Conservation (phyloP, 805 yeast genomes). For the Candida stauntonica region DNA sequence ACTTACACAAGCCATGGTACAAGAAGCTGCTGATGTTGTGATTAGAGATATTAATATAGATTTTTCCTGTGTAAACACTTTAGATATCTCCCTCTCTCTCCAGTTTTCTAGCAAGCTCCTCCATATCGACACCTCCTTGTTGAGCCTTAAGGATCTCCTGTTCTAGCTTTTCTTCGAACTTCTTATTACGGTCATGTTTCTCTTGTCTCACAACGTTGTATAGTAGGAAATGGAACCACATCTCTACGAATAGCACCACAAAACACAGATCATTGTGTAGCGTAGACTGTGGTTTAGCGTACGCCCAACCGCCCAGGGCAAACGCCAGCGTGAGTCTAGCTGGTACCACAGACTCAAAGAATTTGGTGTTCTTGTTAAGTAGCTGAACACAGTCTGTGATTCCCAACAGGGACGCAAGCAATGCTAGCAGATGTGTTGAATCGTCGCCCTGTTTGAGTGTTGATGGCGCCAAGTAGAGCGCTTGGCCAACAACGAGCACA, state of each 20-base stretch:
- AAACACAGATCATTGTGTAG: conserved; percentile 66
- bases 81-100: conserved; percentile 14
- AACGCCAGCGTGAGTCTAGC: conserved; percentile 49
- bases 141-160: conserved; percentile 17
- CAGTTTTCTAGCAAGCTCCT: conserved; percentile 13
- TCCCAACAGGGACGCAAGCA: conserved; percentile 38
- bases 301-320: conserved; percentile 44
- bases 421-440: conserved; percentile 30
- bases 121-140: conserved; percentile 16
- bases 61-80: too few species aligned
- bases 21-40: conserved; percentile 18
- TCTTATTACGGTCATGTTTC: conserved; percentile 39
- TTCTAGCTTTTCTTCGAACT: conserved; percentile 35
- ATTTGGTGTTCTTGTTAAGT: conserved; percentile 37
- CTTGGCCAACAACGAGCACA: conserved; percentile 49
- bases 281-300: conserved; percentile 35
- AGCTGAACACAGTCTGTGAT: conserved; percentile 58
- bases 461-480: conserved; percentile 32
- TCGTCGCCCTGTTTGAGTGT: not conserved
- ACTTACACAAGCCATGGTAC: conserved; percentile 32
- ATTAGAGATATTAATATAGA: not conserved
- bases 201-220: conserved; percentile 61
- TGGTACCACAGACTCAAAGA: conserved; percentile 61
- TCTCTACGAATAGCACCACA: conserved; percentile 52
- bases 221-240: conserved; percentile 64